phyloP scores from a whole-genome alignment of 306 rosid species.

The Vigna trinervia region DNA sequence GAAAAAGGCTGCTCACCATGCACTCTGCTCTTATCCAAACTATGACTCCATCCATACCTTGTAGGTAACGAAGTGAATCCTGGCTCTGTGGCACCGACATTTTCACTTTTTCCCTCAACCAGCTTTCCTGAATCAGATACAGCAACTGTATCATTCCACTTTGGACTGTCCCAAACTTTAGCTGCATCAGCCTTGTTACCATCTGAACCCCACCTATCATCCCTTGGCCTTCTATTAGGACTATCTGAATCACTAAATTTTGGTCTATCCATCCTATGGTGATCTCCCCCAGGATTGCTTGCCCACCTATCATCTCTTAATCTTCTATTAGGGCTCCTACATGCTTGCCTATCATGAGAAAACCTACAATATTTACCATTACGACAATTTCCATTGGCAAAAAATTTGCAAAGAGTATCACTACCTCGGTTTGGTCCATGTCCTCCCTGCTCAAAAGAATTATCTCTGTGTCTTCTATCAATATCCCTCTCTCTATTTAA shows the following conservation, averaged over 20 bases:
- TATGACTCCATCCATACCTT: conserved; percentile 58
- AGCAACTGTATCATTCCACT: conserved; percentile 53
- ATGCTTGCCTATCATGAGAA: conserved; percentile 77
- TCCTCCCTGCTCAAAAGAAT: conserved; percentile 69
- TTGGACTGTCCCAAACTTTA: conserved; percentile 56
- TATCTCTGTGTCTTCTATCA: conserved; percentile 73
- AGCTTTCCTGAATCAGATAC: conserved; percentile 56
- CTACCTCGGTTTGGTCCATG: conserved; percentile 60
- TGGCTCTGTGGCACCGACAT: conserved; percentile 51
- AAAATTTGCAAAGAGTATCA: conserved; percentile 82
- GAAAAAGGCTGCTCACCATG: conserved; percentile 49
- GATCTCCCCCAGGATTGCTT: conserved; percentile 58
- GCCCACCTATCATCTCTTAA: conserved; percentile 68
- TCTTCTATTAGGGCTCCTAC: conserved; percentile 77
- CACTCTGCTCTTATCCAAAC: conserved; percentile 56
- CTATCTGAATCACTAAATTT: conserved; percentile 63
- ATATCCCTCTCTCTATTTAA: conserved; percentile 68
- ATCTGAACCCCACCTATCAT: conserved; percentile 60
- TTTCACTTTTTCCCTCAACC: conserved; percentile 56
- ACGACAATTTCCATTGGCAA: conserved; percentile 86
- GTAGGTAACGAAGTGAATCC: conserved; percentile 57
- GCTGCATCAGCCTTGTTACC: conserved; percentile 55
- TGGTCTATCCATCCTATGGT: conserved; percentile 54
- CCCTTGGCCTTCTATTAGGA: conserved; percentile 70
- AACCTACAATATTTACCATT: conserved; percentile 85